These are phyloP conservation scores for Globisporangium yorkense DNA, from an alignment of 352 stramenopile genomes.

Conservation along the genomic window DNA sequence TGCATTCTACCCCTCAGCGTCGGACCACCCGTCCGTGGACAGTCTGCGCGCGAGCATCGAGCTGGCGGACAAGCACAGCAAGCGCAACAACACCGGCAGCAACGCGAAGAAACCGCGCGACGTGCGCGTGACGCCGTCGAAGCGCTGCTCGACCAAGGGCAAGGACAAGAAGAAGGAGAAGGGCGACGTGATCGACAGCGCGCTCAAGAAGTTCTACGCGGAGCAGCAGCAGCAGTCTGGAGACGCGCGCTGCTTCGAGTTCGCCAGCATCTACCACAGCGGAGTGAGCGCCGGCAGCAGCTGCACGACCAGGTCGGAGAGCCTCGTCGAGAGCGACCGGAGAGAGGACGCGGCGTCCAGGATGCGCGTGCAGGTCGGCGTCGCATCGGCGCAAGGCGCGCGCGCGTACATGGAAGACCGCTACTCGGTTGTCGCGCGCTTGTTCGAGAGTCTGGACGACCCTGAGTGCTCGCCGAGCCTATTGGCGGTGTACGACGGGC, in stretches of 20 bases:
- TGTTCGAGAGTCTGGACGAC: constrained; percentile 46
- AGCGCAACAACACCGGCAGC: constrained; percentile 14
- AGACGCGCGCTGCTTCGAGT: constrained; percentile 35
- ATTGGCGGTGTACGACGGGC: constrained; percentile 65
- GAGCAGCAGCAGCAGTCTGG: constrained; percentile 14
- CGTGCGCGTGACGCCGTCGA: constrained; percentile 32
- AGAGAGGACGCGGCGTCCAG: constrained; percentile 10
- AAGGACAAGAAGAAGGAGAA: constrained; percentile 54
- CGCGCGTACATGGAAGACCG: constrained; percentile 80
- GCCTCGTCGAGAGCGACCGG: constrained; percentile 10
- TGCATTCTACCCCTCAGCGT: neutral
- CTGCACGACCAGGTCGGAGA: constrained; percentile 4
- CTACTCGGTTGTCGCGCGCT: constrained; percentile 51
- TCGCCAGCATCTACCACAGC: constrained; percentile 36
- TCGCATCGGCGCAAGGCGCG: constrained; percentile 52
- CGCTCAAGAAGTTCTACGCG: constrained; percentile 44
- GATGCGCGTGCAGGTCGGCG: constrained; percentile 44
- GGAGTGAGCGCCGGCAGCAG: constrained; percentile 3
- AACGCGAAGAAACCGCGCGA: constrained; percentile 17
- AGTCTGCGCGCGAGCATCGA: constrained; percentile 17
- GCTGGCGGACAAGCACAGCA: constrained; percentile 13
- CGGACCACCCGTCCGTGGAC: constrained; percentile 14
- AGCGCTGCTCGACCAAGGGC: constrained; percentile 38
- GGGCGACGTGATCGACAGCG: constrained; percentile 52
- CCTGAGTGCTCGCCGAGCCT: constrained; percentile 39